A percentile compares a stretch with the other conserved stretches of the same genome.
Evolutionary conservation across 192 early-diverging fungal genomes (phyloP).

Genomic region (Backusella morwellensis): DNA sequence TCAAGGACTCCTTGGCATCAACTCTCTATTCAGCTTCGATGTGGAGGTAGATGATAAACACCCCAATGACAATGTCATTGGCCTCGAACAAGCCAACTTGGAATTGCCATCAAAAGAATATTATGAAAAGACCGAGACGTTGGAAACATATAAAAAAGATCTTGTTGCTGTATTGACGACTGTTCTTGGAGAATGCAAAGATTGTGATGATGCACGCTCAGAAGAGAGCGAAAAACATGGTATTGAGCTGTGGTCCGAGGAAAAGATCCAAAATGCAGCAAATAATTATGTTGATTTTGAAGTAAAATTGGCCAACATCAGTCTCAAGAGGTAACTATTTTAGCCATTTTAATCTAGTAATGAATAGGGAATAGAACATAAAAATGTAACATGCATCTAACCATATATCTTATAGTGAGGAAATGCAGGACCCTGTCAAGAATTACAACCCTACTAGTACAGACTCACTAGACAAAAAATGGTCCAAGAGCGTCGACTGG

Average conservation of each 20-base stretch:
- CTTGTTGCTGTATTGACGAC: slow-evolving; percentile 41
- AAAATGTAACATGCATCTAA: not conserved
- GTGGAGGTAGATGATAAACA: slow-evolving; percentile 57
- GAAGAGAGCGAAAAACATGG: not conserved
- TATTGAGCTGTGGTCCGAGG: not conserved
- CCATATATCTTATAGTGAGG: slow-evolving; percentile 33
- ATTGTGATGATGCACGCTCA: not conserved
- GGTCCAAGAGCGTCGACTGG: not conserved
- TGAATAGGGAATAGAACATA: not conserved
- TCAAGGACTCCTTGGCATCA: not conserved
- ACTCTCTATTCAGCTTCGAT: slow-evolving; percentile 45
- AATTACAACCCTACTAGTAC: slow-evolving; percentile 43
- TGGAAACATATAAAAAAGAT: slow-evolving; percentile 40
- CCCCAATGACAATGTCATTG: slow-evolving; percentile 50
- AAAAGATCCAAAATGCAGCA: slow-evolving; percentile 29
- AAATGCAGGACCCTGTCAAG: slow-evolving; percentile 47
- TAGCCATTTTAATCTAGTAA: not conserved
- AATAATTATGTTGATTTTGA: slow-evolving; percentile 57
- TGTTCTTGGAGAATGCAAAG: slow-evolving; percentile 26
- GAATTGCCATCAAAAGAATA: slow-evolving; percentile 66
- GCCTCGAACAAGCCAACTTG: slow-evolving; percentile 50
- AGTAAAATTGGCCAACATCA: slow-evolving; percentile 49
- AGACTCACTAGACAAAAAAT: not conserved
- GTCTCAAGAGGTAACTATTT: slow-evolving; percentile 34
- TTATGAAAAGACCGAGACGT: slow-evolving; percentile 49